Evolutionary conservation across 2,329 filamentous ascomycete genomes (phyloP).

Genomic region (Venturiaceae sp.): DNA sequence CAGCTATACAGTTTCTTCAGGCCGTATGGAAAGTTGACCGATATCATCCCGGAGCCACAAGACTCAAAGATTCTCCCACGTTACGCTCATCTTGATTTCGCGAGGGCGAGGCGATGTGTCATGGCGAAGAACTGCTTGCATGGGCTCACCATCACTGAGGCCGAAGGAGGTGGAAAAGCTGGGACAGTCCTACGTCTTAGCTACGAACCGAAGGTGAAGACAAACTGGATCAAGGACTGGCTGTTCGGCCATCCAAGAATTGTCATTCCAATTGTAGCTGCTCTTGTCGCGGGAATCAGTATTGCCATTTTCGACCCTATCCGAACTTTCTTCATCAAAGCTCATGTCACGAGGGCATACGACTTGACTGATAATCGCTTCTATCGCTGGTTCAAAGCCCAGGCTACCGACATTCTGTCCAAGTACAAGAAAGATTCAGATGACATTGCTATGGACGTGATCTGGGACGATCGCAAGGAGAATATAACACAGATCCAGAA

Average conservation of each 20-base stretch:
- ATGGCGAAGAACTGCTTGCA: constrained; percentile 92
- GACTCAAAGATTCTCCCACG: constrained; percentile 79
- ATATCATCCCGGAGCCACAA: constrained; percentile 72
- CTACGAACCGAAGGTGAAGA: constrained; percentile 71
- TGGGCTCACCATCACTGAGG: constrained; percentile 61
- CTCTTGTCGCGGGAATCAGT: constrained; percentile 70
- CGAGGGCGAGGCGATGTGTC: constrained; percentile 62
- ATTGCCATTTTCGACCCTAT: constrained; percentile 92
- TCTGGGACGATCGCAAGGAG: constrained; percentile 80
- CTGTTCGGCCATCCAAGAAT: constrained; percentile 76
- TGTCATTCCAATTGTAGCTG: constrained; percentile 73
- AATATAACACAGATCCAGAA: constrained; percentile 73
- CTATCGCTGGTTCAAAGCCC: constrained; percentile 72
- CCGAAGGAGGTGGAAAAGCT: constrained; percentile 60
- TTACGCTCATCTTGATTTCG: constrained; percentile 72
- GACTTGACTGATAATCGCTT: constrained; percentile 63
- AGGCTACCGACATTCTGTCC: constrained; percentile 56
- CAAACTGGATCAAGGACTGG: constrained; percentile 80
- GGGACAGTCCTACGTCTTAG: constrained; percentile 73
- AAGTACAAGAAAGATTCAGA: constrained; percentile 49
- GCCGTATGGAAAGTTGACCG: constrained; percentile 79
- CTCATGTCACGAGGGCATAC: constrained; percentile 71
- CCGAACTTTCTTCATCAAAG: constrained; percentile 82
- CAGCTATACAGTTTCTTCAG: constrained; percentile 79
- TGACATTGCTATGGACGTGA: constrained; percentile 61